Base-by-base conservation (phyloP, 495 filamentous ascomycete species). In the Penicillium diatomitis region DNA sequence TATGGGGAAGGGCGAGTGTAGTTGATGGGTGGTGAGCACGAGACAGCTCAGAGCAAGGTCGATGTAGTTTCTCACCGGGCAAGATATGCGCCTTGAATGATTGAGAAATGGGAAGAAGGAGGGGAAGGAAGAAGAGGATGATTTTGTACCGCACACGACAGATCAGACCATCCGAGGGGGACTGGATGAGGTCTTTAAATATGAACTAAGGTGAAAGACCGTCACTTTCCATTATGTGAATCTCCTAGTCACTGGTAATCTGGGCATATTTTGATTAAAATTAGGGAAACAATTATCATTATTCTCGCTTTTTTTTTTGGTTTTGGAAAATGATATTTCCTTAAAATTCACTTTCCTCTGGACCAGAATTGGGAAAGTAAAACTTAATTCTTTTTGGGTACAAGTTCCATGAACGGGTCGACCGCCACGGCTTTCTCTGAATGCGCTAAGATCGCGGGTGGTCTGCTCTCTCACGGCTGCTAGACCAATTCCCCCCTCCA, bases 201-300 rank as follows among this genome's bases (percentile, higher is more conserved):
- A 46, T 46, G 44, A 34, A 46, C 44, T 28, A 35, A 34, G 6
- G 38, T 6, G 27, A 10, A 36, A 6, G 31, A 29, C 41, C 41
- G 31, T 44, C 30, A 44, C 12, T 44, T 32, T 32, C 41, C 41
- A 44, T 44, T 44, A 44, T 30, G 41, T 44, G 41, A 44, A 32
- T 32, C 30, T 44, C 31, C 8, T 20, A 44, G 29, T 44, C 41
- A 44, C 29, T 32, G 40, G 32, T 42, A 42, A 42, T 42, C 28
- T n/a, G 9, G n/a, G n/a, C 2, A 4, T 31, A 30, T 31, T 6
- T 30, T 41, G n/a, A 9, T 41, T 30, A 42, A 0, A 20, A 20
- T 20, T 20, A 2, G 20, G 40, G 28, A 32, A 2, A n/a, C 20
- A 20, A 42, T 30, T 42, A 31, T 32, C 40, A 41, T 31, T 6